Evolutionary conservation across 345 rosid genomes (phyloP).

Genomic region (Crucihimalaya himalaica): DNA sequence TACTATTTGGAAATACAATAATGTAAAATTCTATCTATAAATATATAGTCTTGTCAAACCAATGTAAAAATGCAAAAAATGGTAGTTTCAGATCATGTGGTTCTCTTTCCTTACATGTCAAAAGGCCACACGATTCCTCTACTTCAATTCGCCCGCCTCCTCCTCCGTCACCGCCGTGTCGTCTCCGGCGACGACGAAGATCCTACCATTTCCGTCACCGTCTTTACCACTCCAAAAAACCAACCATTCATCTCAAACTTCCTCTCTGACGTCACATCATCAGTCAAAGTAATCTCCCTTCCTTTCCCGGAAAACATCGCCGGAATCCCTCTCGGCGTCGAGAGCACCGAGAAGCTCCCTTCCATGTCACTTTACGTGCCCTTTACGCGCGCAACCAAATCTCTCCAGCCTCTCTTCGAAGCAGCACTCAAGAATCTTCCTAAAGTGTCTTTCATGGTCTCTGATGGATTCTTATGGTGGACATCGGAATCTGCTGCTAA

Average conservation of each 20-base stretch:
- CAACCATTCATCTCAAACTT: slow-evolving; percentile 47
- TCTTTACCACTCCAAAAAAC: slow-evolving; percentile 69
- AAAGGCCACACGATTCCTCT: slow-evolving; percentile 76
- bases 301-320: slow-evolving; percentile 52
- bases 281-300: slow-evolving; percentile 45
- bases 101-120: slow-evolving; percentile 73
- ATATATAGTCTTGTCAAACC: slow-evolving; percentile 2
- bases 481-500: slow-evolving; percentile 55
- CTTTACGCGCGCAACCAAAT: slow-evolving; percentile 54
- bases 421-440: slow-evolving; percentile 41
- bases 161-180: slow-evolving; percentile 46
- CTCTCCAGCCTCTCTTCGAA: slow-evolving; percentile 59
- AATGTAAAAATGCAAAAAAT: neutral
- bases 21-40: neutral
- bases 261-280: slow-evolving; percentile 42
- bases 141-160: slow-evolving; percentile 61
- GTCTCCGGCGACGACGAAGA: neutral
- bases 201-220: slow-evolving; percentile 41
- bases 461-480: slow-evolving; percentile 83
- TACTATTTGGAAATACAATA: neutral
- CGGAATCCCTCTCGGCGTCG: slow-evolving; percentile 50
- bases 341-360: slow-evolving; percentile 70
- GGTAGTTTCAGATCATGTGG: slow-evolving; percentile 40
- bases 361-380: slow-evolving; percentile 49
- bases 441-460: slow-evolving; percentile 52